A percentile compares a stretch with the other conserved stretches of the same genome.
These are phyloP conservation scores for Ophiocordyceps robertsii DNA, from an alignment of 2,329 filamentous ascomycete genomes.

Conservation along the genomic window DNA sequence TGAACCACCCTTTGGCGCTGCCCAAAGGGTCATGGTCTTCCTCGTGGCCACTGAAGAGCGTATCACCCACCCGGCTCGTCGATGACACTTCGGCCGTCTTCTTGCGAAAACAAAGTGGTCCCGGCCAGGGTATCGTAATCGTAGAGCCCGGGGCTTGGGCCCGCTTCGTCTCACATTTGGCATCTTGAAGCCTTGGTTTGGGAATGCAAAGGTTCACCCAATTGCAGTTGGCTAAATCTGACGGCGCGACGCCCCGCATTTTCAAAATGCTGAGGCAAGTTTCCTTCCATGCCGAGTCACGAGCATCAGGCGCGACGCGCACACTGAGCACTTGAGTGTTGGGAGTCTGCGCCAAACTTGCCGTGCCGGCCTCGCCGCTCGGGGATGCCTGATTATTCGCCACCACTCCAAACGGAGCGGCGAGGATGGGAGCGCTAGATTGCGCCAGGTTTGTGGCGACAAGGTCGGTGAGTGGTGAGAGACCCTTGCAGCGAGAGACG, in stretches of 20 bases:
- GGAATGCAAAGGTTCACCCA: slow-evolving; percentile 40
- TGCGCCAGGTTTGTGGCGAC: slow-evolving; percentile 24
- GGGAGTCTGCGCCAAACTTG: slow-evolving; percentile 34
- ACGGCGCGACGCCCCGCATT: slow-evolving; percentile 32
- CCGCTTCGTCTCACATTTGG: slow-evolving; percentile 26
- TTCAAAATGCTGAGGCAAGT: slow-evolving; percentile 37
- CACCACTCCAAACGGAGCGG: slow-evolving; percentile 38
- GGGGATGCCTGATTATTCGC: slow-evolving; percentile 12
- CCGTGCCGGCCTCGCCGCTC: slow-evolving; percentile 11
- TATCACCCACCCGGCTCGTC: slow-evolving; percentile 25
- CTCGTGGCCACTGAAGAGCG: slow-evolving; percentile 20
- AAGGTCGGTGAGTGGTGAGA: slow-evolving; percentile 32
- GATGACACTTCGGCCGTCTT: slow-evolving; percentile 26
- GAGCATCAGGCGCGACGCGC: slow-evolving; percentile 25
- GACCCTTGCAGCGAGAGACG: slow-evolving; percentile 31
- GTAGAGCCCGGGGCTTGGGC: slow-evolving; percentile 20
- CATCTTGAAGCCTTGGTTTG: slow-evolving; percentile 28
- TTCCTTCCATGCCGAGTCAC: slow-evolving; percentile 32
- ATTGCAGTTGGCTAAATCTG: slow-evolving; percentile 26
- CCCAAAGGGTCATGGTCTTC: slow-evolving; percentile 35
- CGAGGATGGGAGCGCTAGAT: slow-evolving; percentile 31
- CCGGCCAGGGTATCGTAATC: slow-evolving; percentile 38
- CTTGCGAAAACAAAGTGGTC: slow-evolving; percentile 38
- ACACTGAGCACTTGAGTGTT: slow-evolving; percentile 35
- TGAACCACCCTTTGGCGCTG: slow-evolving; percentile 35